phyloP scores from a whole-genome alignment of 441 rosid species.

The Corymbia citriodora region DNA sequence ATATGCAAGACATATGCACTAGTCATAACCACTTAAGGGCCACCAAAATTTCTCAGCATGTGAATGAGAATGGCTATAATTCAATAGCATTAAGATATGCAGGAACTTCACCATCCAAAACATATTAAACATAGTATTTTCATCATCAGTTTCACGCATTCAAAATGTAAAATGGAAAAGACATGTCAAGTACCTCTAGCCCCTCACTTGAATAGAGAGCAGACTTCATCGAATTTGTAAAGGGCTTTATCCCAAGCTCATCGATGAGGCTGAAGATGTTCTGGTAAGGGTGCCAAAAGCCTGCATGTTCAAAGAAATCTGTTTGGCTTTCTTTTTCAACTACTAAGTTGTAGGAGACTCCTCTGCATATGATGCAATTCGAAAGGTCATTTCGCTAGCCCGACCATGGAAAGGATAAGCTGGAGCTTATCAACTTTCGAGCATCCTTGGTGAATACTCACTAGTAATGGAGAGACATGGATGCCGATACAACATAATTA shows the following conservation, averaged over 20 bases:
- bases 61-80: background rate
- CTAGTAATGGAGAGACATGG: background rate
- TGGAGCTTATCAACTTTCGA: background rate
- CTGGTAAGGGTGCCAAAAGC: conserved; percentile 55
- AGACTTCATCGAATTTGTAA: conserved; percentile 40
- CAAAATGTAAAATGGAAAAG: background rate
- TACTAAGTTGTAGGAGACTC: background rate
- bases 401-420: background rate
- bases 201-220: conserved; percentile 48
- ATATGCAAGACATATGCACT: background rate
- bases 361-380: background rate
- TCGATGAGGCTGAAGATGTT: conserved; percentile 54
- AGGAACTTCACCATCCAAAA: background rate
- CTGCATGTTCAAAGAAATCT: conserved; percentile 13
- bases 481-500: background rate
- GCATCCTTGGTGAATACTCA: background rate
- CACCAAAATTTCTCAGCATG: background rate
- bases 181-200: conserved; percentile 32
- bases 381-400: background rate
- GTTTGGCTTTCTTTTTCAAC: background rate
- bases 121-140: background rate
- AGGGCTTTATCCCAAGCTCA: conserved; percentile 52
- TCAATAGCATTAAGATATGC: background rate
- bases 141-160: background rate
- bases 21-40: background rate